phyloP scores from a whole-genome alignment of 495 filamentous ascomycete species.

The Aspergillus haitiensis region DNA sequence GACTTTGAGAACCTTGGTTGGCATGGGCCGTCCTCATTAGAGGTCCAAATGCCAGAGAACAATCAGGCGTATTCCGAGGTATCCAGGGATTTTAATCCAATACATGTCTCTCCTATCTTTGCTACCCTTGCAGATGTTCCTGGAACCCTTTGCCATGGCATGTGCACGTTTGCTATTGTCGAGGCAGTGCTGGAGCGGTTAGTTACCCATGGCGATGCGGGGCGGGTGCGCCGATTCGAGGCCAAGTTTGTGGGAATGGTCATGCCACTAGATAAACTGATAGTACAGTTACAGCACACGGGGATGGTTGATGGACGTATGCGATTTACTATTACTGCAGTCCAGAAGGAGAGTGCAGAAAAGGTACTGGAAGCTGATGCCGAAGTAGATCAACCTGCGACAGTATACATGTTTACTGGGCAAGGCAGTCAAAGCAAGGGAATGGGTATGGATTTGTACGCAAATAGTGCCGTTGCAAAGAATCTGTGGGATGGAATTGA shows the following conservation, averaged over 20 bases:
- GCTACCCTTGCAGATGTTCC: constrained; percentile 32
- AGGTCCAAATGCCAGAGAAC: constrained; percentile 26
- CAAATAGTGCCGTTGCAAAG: constrained; percentile 31
- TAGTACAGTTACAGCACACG: constrained; percentile 32
- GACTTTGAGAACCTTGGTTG: constrained; percentile 20
- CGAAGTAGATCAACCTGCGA: constrained; percentile 35
- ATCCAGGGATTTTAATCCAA: constrained; percentile 41
- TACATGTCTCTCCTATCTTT: constrained; percentile 36
- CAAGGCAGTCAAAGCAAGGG: constrained; percentile 42
- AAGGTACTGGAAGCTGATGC: constrained; percentile 38
- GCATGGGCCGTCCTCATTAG: constrained; percentile 15
- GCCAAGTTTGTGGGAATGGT: constrained; percentile 40
- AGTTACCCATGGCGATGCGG: constrained; percentile 17
- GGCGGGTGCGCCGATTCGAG: constrained; percentile 28
- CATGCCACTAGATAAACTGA: constrained; percentile 33
- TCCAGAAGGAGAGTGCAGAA: constrained; percentile 27
- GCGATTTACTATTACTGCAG: constrained; percentile 29
- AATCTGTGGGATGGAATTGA: constrained; percentile 44
- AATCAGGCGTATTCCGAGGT: constrained; percentile 31
- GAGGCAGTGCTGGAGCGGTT: constrained; percentile 24
- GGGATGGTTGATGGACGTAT: constrained; percentile 40
- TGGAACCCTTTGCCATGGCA: constrained; percentile 39
- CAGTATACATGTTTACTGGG: constrained; percentile 48
- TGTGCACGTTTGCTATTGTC: constrained; percentile 32
- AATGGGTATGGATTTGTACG: constrained; percentile 49